Evolutionary conservation across 179 eudicot species (phyloP), one percentile per base, ranked within the genome.

Genomic region (Drosera spatulata): DNA sequence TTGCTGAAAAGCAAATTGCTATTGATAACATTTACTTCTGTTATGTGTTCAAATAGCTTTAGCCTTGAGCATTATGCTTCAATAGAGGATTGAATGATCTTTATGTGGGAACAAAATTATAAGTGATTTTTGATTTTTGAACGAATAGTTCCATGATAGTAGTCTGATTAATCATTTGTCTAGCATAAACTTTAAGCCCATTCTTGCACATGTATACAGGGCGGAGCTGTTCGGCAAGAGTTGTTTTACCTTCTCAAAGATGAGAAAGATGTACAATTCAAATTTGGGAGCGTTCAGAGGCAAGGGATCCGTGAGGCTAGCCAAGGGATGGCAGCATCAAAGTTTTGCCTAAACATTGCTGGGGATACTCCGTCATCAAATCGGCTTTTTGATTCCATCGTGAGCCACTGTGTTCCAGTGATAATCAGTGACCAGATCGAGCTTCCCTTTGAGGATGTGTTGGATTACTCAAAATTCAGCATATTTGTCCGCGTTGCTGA

Each of bases 311-410:
- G 68, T n/a, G 73, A 78, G 46, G 96, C 96, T 56, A 79, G 86
- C 58, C 73, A 70, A 65, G 98, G 98, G 55, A 91, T 91, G 98
- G 80, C 74, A 45, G 61, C 84, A 2, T 88, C 98, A 48, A 91
- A 91, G 56, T 91, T 91, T 64, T 91, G 98, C 82, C 75, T 91
- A 12, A 91, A 91, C 68, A 84, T 91, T 62, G 98, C 98, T 1
- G 98, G 98, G 44, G 98, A 91, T 73, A 91, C 98, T n/a, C 98
- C 98, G 51, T 91, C 98, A 15, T 91, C 98, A 22, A 91, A 91
- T 65, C 95, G 96, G 44, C 87, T 91, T 40, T 91, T 91, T 59
- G 97, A 91, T 66, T 91, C 97, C 67, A 91, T 91, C 39, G 95
- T 85, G 39, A 86, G 86, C 76, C 95, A 91, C 59, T 91, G 98